Percentiles rank a stretch among this genome's conserved stretches.
Conservation (phyloP, 108 stramenopile genomes). For the Aurantiochytrium sp. region DNA sequence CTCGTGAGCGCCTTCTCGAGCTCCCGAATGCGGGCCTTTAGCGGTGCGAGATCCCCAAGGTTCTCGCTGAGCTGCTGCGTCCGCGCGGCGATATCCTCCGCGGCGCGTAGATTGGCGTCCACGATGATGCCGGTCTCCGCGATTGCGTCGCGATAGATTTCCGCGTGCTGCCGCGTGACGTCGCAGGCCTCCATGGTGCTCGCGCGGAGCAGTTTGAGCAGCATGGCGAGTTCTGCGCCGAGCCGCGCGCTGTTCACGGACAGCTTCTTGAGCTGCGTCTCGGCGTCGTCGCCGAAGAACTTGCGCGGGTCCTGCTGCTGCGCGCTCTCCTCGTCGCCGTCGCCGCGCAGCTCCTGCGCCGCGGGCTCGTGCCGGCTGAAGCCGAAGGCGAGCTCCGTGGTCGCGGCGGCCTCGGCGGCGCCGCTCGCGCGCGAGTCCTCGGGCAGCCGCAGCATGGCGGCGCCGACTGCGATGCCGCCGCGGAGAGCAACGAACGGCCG, state of each 20-base stretch:
- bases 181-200: not conserved
- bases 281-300: not conserved
- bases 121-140: not conserved
- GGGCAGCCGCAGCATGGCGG: not conserved
- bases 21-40: not conserved
- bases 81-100: not conserved
- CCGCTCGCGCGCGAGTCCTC: not conserved
- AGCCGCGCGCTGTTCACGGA: not conserved
- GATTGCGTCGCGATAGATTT: not conserved
- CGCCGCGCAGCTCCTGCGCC: not conserved
- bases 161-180: not conserved
- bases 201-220: not conserved
- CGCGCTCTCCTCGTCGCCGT: not conserved
- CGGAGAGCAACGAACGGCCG: too few relatives aligned
- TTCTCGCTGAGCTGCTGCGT: not conserved
- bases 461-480: too few relatives aligned
- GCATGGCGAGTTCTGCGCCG: not conserved
- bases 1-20: not conserved
- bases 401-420: not conserved
- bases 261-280: not conserved
- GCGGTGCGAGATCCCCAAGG: not conserved
- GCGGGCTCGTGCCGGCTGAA: not conserved
- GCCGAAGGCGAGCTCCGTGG: not conserved
- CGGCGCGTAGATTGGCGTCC: not conserved
- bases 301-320: not conserved